Percentiles rank a stretch among this genome's conserved stretches.
Evolutionary conservation across 192 early-diverging fungal genomes (phyloP).

Genomic region (Coemansia reversa): DNA sequence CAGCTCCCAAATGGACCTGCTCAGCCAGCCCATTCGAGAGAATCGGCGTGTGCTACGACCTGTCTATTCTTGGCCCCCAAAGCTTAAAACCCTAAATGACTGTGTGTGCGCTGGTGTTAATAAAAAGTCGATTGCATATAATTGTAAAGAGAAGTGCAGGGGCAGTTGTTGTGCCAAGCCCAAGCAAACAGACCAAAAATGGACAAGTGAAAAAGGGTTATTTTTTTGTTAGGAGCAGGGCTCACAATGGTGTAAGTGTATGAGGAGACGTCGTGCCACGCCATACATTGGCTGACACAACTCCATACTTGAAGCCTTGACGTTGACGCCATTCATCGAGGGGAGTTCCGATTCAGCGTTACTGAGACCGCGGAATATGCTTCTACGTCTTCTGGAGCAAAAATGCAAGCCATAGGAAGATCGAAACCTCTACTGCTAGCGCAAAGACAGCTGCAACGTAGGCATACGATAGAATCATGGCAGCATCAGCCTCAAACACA

Average conservation of each 20-base stretch:
- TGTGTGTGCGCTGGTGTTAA: not conserved
- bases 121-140: not conserved
- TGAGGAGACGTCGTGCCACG: not conserved
- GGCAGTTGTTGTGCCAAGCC: not conserved
- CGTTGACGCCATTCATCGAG: no score
- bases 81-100: not conserved
- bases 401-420: conserved; percentile 37
- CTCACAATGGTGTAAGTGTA: not conserved
- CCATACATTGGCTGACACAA: no score
- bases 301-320: no score
- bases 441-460: conserved; percentile 50
- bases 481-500: conserved; percentile 65
- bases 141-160: not conserved
- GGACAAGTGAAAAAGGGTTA: not conserved
- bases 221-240: not conserved
- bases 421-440: conserved; percentile 33
- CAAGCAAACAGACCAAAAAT: not conserved
- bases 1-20: conserved; percentile 40
- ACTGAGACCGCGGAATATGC: no score
- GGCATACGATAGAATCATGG: conserved; percentile 61
- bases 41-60: not conserved
- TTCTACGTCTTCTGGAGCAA: not conserved
- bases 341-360: no score
- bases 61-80: not conserved
- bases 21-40: conserved; percentile 40